Evolutionary conservation across 768 basidiomycete species (phyloP).

Genomic region (Multifurca ochricompacta): DNA sequence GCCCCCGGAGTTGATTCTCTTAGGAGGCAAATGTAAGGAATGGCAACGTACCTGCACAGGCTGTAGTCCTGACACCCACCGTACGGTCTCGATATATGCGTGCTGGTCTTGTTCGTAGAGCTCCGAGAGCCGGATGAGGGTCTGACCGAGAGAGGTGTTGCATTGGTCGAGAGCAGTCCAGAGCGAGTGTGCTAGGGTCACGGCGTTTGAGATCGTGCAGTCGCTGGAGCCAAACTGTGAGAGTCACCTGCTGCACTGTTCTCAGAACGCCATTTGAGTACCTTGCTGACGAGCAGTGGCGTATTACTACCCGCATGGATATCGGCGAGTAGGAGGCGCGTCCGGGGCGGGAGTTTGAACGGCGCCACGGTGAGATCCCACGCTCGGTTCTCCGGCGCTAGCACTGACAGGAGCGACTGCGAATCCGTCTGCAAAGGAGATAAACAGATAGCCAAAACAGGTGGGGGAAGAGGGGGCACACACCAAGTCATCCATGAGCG

Average conservation of each 20-base stretch:
- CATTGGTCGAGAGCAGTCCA: slow-evolving; percentile 59
- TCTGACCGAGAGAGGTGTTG: slow-evolving; percentile 51
- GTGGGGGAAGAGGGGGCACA: slow-evolving; percentile 21
- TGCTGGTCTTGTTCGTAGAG: slow-evolving; percentile 40
- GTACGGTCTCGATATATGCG: slow-evolving; percentile 49
- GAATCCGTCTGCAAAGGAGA: slow-evolving; percentile 20
- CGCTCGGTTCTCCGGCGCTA: slow-evolving; percentile 53
- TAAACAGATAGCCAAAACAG: background rate
- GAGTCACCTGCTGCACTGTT: slow-evolving; percentile 46
- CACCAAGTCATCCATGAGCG: slow-evolving; percentile 52
- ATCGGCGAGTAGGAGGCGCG: slow-evolving; percentile 85
- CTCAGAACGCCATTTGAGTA: slow-evolving; percentile 80
- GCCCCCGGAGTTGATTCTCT: background rate
- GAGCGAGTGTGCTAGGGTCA: slow-evolving; percentile 48
- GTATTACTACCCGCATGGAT: slow-evolving; percentile 96
- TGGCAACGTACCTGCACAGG: slow-evolving; percentile 42
- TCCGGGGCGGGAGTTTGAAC: slow-evolving; percentile 77
- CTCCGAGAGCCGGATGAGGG: slow-evolving; percentile 43
- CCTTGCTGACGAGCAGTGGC: slow-evolving; percentile 86
- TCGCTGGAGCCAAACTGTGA: background rate
- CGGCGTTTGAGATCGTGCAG: too few relatives aligned
- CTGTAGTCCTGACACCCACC: slow-evolving; percentile 53
- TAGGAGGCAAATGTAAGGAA: background rate
- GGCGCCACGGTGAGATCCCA: slow-evolving; percentile 70
- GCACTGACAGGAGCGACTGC: slow-evolving; percentile 37